Evolutionary conservation across 2,329 filamentous ascomycete genomes (phyloP), one percentile per base, ranked within the genome.

Genomic region (Boeremia exigua): DNA sequence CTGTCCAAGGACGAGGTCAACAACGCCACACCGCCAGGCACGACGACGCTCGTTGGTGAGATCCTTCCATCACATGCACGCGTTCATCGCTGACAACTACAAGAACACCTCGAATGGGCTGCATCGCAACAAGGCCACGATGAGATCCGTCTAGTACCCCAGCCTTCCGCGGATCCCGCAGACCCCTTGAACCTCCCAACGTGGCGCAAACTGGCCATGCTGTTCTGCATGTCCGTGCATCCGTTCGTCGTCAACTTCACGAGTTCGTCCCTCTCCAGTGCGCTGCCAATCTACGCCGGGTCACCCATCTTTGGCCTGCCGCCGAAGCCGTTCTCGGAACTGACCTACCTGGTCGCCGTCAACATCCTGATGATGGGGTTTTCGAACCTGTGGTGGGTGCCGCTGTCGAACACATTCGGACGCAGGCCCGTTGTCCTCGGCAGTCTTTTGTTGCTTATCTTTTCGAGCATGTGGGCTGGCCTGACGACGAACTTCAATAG

Each of bases 321-420:
- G 7, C 71, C 70, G 1, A 70, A 63, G 44, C 45, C 62, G 1
- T 75, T 77, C 50, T 63, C 65, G 2, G 54, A 63, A 27, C 61
- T 79, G 19, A 71, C 70, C 4, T 70, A 78, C 34, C 61, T 79
- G 12, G 62, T 75, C 15, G 72, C 77, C 2, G 75, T 70, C 30
- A 78, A 78, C 39, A 66, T 74, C 10, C 64, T 79, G 6, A 69
- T 78, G 59, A 50, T 76, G 7, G 77, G 77, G 2, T 66, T 62
- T 6, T 71, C 73, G 0, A 79, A 79, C 49, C 55, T 79, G 49
- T 71, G 70, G 59, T 78, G 75, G 77, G 74, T 78, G 4, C 77
- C 77, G 2, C 45, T 79, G 11, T 68, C 75, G 2, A 78, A 78
- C 37, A 75, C 71, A 0, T 75, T 78, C 48, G 77, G 77, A 6